Evolutionary conservation across 164 flowering plant species (phyloP), one percentile per base, ranked within the genome.

Genomic region (Umbilicus rupestris): DNA sequence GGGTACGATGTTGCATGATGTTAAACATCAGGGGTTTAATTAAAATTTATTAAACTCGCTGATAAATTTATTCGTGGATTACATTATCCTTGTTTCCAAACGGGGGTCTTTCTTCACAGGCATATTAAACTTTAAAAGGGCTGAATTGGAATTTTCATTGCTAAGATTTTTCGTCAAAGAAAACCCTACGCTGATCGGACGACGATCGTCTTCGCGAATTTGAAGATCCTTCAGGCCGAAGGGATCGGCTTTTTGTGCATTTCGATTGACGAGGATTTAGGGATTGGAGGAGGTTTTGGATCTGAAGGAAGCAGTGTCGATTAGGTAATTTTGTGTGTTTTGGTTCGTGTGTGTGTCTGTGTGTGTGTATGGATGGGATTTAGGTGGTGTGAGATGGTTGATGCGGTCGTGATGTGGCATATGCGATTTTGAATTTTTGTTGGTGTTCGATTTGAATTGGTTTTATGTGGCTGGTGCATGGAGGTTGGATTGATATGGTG

Each of bases 171-270:
- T 62, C 8, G 16, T 20, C 17, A 46, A 30, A 2, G 20, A 47
- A 47, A 47, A 47, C 52, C 52, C 52, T 47, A 47, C 22, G 22
- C 52, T n/a, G 52, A 47, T 47, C 52, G 52, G 52, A 47, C 52
- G 52, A 47, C 26, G 19, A 15, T 47, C 24, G 7, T 47, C 20
- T 6, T 47, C 52, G 47, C 3, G 17, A 15, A 45, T 45, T 45
- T 5, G 1, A 17, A 47, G 22, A 47, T 47, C 57, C 29, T 14
- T 47, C 22, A 47, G 4, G 52, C 24, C 22, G 24, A 19, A 47
- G 52, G 47, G 24, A n/a, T 47, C 52, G 22, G 22, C 24, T n/a
- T 5, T 47, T 19, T 47, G 22, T 47, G 24, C 22, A 47, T 47
- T 47, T n/a, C 5, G 22, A 0, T 47, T 47, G 8, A 19, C 9